Base-by-base conservation (phyloP, 2,329 filamentous ascomycete species). In the Immersiporthe knoxdaviesiana region DNA sequence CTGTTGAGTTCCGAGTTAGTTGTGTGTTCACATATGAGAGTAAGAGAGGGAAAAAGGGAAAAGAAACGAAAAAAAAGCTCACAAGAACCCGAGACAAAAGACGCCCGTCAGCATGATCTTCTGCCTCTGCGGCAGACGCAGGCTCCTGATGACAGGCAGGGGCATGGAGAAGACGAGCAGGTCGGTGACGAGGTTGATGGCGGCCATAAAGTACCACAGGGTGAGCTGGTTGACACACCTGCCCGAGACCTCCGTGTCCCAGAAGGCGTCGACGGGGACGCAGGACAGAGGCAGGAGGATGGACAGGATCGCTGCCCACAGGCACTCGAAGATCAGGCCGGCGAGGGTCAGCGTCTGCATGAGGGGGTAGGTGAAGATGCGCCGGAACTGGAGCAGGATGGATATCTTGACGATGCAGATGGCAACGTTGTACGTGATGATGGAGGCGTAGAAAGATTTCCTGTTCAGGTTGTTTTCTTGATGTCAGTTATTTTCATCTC, bases 331-430 rank as follows among this genome's bases (percentile, higher is more conserved):
- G 58, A 65, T 54, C n/a, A 77, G 68, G 0, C 67, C 65, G 2
- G 44, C 67, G 18, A 71, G 12, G 14, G 74, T 75, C 6, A 73
- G 52, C 14, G 61, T 71, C 52, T 74, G 74, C 61, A 77, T 77
- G n/a, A 62, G 50, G 0, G 56, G 41, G 18, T 71, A 71, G 16
- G 74, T 68, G 65, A 80, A 80, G 24, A 80, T 76, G 21, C 78
- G 76, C 2, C 78, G 74, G 75, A 79, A 80, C 69, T 79, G 78
- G 11, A 80, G 70, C 10, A 79, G 70, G 67, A 80, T 78, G 24
- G 78, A 78, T 14, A 77, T 72, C 68, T 80, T 80, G 69, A 78
- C 76, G 10, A 76, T 62, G 63, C 72, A 72, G 16, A 78, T 73
- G 11, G 72, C 74, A 27, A 75, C 62, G 64, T 78, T 78, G 73